These are phyloP conservation scores for Botryobasidium botryosum DNA, from an alignment of 768 basidiomycete species.

Conservation along the genomic window DNA sequence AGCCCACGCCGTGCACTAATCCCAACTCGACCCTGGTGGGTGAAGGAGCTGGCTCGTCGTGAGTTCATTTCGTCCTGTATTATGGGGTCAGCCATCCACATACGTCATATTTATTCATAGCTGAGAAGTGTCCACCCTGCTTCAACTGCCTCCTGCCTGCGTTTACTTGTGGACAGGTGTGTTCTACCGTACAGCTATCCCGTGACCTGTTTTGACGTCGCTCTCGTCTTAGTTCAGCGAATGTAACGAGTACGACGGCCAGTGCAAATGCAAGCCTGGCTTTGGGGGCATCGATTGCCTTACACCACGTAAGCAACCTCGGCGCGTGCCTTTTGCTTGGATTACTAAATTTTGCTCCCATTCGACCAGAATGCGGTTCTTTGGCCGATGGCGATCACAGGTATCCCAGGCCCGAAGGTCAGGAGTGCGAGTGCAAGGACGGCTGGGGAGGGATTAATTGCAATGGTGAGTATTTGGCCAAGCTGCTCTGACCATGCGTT, in stretches of 20 bases:
- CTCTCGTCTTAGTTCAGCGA: slow-evolving; percentile 37
- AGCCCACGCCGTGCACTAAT: too few species aligned
- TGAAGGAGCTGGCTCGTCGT: too few species aligned
- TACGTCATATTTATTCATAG: too few species aligned
- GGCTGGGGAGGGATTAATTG: slow-evolving; percentile 97
- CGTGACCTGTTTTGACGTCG: neutral
- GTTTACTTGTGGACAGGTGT: slow-evolving; percentile 71
- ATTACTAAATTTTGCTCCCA: slow-evolving; percentile 4
- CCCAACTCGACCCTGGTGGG: too few species aligned
- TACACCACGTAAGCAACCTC: slow-evolving; percentile 52
- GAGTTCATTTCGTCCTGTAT: too few species aligned
- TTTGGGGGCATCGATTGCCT: slow-evolving; percentile 96
- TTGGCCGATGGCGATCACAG: slow-evolving; percentile 80
- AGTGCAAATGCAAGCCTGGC: slow-evolving; percentile 93
- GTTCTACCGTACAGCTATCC: neutral
- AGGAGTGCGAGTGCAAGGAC: slow-evolving; percentile 75
- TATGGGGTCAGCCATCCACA: too few species aligned
- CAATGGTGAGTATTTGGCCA: slow-evolving; percentile 65
- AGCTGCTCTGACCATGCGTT: too few species aligned
- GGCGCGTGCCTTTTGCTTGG: neutral
- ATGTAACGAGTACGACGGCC: slow-evolving; percentile 84
- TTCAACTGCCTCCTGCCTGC: slow-evolving; percentile 92
- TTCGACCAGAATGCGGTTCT: slow-evolving; percentile 69
- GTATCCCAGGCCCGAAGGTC: slow-evolving; percentile 55
- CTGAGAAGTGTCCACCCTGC: slow-evolving; percentile 34